Conservation (phyloP, 257 asterid genomes). For the Solanum phureja region DNA sequence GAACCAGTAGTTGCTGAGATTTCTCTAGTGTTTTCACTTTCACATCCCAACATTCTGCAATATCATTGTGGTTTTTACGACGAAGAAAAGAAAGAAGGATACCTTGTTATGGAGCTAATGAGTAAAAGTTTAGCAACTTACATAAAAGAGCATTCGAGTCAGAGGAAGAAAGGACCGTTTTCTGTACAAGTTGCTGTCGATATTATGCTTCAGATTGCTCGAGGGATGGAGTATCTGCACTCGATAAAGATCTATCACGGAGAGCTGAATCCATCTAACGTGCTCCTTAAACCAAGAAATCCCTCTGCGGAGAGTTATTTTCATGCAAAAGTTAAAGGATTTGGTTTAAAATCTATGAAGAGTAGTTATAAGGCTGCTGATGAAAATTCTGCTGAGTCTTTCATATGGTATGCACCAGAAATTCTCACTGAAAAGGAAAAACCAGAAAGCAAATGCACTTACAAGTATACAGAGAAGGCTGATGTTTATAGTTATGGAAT, state of each 20-base stretch:
- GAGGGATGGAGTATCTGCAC: constrained; percentile 90
- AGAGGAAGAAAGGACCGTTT: constrained; percentile 44
- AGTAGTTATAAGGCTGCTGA: constrained; percentile 16
- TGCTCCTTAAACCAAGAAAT: constrained; percentile 53
- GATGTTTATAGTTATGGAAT: constrained; percentile 83
- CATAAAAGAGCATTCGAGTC: constrained; percentile 54
- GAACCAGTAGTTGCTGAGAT: constrained; percentile 41
- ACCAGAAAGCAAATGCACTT: constrained; percentile 10
- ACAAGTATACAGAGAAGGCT: constrained; percentile 52
- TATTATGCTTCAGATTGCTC: constrained; percentile 75
- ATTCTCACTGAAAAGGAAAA: constrained; percentile 55
- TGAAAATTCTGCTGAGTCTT: constrained; percentile 23
- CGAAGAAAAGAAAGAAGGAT: constrained; percentile 70
- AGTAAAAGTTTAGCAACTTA: constrained; percentile 42
- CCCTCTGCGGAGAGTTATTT: constrained; percentile 40
- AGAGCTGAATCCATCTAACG: constrained; percentile 56
- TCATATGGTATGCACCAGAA: constrained; percentile 85
- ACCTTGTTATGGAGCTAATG: constrained; percentile 82
- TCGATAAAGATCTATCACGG: constrained; percentile 60
- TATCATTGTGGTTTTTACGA: constrained; percentile 62
- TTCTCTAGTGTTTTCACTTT: constrained; percentile 35
- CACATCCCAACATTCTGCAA: constrained; percentile 76
- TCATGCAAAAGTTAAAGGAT: constrained; percentile 55
- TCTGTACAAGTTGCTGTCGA: constrained; percentile 60
- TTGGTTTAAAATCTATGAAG: constrained; percentile 37